These are phyloP conservation scores for Ophiocordyceps australis DNA, from an alignment of 2,329 filamentous ascomycete species.

Conservation along the genomic window DNA sequence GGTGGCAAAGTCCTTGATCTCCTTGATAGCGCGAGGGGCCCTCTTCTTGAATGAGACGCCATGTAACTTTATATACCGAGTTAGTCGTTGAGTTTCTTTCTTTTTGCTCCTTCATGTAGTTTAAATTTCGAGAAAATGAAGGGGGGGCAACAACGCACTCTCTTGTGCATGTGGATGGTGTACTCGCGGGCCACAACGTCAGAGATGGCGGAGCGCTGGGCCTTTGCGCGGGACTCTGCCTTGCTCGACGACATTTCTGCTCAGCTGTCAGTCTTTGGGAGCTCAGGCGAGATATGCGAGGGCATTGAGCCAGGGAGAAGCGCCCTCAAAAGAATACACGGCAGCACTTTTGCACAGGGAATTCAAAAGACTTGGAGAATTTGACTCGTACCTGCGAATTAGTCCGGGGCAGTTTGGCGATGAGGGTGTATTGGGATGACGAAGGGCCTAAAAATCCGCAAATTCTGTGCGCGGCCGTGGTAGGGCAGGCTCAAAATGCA, in stretches of 20 bases:
- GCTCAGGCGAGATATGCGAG: conserved; percentile 2
- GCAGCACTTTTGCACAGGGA: conserved; percentile 3
- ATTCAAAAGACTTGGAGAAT: conserved; percentile 6
- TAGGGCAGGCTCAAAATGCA: conserved; percentile 19
- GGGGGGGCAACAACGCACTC: conserved; percentile 32
- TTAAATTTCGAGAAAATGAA: too few species aligned
- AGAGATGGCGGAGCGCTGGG: conserved; percentile 80
- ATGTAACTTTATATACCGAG: conserved; percentile 89
- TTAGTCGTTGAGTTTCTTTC: too few species aligned
- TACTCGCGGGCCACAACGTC: conserved; percentile 99
- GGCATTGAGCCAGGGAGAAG: conserved; percentile 1
- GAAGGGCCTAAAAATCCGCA: conserved; percentile 18
- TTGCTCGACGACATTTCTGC: conserved; percentile 23
- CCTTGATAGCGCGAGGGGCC: conserved; percentile 96
- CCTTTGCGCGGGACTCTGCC: conserved; percentile 18
- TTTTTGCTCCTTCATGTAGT: too few species aligned
- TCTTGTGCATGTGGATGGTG: conserved; percentile 99
- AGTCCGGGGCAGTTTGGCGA: conserved; percentile 20
- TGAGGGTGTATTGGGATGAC: conserved; percentile 17
- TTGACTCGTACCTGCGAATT: conserved; percentile 21
- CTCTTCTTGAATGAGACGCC: conserved; percentile 99
- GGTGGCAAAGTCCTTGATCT: conserved; percentile 89
- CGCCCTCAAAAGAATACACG: conserved; percentile 1
- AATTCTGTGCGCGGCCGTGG: conserved; percentile 25
- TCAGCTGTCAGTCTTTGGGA: conserved; percentile 9